A percentile compares a stretch with the other conserved stretches of the same genome.
Conservation (phyloP, 139 green algal genomes). For the Chlorella sp. region DNA sequence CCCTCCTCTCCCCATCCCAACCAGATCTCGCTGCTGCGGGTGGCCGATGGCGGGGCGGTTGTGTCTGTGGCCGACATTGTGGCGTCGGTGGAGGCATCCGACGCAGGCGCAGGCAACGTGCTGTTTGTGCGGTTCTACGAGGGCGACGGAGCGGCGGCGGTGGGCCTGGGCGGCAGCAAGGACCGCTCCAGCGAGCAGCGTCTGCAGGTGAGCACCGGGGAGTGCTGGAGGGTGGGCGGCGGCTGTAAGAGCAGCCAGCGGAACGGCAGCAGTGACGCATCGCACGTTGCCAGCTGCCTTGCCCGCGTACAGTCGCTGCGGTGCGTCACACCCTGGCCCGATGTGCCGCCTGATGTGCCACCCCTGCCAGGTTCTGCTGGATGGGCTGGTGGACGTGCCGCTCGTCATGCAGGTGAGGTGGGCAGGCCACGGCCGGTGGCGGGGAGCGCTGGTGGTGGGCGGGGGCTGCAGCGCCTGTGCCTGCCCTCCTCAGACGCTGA, state of each 20-base stretch:
- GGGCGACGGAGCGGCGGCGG: not conserved
- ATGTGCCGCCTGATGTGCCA: too few species aligned
- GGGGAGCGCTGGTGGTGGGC: too few species aligned
- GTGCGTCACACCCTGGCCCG: too few species aligned
- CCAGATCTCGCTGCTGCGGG: slow-evolving; percentile 35
- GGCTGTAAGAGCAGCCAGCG: too few species aligned
- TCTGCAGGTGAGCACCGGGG: not conserved
- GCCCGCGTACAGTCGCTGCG: too few species aligned
- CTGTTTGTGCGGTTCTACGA: slow-evolving; percentile 24
- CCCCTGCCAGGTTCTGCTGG: slow-evolving; percentile 1
- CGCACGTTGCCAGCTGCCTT: too few species aligned
- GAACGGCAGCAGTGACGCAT: too few species aligned
- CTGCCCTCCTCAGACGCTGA: too few species aligned
- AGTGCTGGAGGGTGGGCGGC: too few species aligned
- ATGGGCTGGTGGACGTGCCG: not conserved
- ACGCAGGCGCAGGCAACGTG: not conserved
- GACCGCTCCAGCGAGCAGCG: not conserved
- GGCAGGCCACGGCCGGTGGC: too few species aligned
- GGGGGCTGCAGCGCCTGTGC: too few species aligned
- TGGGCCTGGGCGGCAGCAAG: not conserved
- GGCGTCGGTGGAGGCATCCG: not conserved
- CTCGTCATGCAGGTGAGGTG: too few species aligned
- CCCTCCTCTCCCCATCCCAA: not conserved
- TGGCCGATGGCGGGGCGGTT: not conserved
- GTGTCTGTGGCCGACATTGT: slow-evolving; percentile 12